Evolutionary conservation across 2,329 filamentous ascomycete genomes (phyloP).

Genomic region (Xylaria sp.): DNA sequence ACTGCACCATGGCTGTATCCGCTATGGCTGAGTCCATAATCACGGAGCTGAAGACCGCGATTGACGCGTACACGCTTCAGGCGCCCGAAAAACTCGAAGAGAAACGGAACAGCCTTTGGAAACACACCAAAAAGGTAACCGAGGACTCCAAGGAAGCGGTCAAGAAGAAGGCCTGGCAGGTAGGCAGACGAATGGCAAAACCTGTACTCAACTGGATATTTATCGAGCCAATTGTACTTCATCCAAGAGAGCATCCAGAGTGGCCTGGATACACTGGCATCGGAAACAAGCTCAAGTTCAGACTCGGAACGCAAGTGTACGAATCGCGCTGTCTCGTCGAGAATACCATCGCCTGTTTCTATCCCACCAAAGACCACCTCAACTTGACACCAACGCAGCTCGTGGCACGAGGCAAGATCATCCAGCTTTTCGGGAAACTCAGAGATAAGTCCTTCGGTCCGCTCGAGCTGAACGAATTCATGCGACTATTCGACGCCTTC

Average conservation of each 20-base stretch:
- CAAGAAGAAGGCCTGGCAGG: neutral
- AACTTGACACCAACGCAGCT: conserved; percentile 21
- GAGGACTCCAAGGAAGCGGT: neutral
- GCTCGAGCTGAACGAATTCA: neutral
- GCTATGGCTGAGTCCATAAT: neutral
- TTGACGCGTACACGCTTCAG: neutral
- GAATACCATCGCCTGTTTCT: conserved; percentile 19
- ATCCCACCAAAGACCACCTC: neutral
- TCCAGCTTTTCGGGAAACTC: neutral
- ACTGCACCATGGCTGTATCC: neutral
- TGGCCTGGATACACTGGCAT: conserved; percentile 13
- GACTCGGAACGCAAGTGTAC: neutral
- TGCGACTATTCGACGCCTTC: conserved; percentile 20
- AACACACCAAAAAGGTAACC: neutral
- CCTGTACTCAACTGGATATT: neutral
- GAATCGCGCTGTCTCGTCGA: neutral
- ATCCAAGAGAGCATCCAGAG: conserved; percentile 9
- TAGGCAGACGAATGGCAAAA: neutral
- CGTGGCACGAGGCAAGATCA: neutral
- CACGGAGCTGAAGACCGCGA: neutral
- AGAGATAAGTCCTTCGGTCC: neutral
- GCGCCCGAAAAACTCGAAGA: neutral
- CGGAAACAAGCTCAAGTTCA: conserved; percentile 4
- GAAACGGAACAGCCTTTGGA: neutral
- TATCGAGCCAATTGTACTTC: neutral